A percentile compares a stretch with the other conserved stretches of the same genome.
Conservation (phyloP, 2,329 filamentous ascomycete species). For the Herpotrichia juniperi region DNA sequence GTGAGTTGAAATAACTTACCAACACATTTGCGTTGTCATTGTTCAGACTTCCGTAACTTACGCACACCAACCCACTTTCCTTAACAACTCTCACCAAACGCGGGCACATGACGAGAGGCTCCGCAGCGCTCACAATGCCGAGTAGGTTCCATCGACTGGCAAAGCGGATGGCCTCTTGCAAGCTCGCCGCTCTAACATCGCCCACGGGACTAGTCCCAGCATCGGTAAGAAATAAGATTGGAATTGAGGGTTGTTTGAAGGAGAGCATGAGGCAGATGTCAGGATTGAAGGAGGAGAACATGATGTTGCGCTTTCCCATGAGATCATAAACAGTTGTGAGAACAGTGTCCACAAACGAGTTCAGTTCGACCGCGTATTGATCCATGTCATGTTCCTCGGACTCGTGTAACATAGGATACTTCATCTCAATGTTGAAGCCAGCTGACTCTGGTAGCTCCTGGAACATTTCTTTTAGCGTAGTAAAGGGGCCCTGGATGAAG, state of each 20-base stretch:
- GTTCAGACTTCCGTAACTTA: constrained; percentile 90
- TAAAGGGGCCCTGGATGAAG: constrained; percentile 95
- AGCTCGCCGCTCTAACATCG: constrained; percentile 85
- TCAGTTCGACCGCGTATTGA: constrained; percentile 92
- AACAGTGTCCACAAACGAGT: constrained; percentile 94
- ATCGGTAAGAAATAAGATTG: constrained; percentile 92
- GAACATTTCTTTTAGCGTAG: constrained; percentile 93
- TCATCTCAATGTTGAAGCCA: constrained; percentile 99
- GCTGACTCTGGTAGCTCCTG: constrained; percentile 78
- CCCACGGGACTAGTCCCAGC: constrained; percentile 81
- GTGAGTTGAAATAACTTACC: constrained; percentile 54
- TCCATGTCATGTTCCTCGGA: constrained; percentile 96
- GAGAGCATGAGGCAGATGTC: constrained; percentile 93
- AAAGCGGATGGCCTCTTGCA: constrained; percentile 96
- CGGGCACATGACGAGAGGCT: constrained; percentile 87
- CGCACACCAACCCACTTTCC: constrained; percentile 90
- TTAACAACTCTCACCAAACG: constrained; percentile 91
- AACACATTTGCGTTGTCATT: constrained; percentile 87
- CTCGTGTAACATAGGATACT: constrained; percentile 98
- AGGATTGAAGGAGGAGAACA: constrained; percentile 97
- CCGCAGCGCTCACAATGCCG: constrained; percentile 87
- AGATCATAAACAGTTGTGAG: constrained; percentile 88
- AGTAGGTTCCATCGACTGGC: constrained; percentile 93
- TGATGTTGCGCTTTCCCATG: constrained; percentile 82
- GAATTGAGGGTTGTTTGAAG: constrained; percentile 97